These are phyloP conservation scores for Ceratorhiza oryzae-sativae DNA, from an alignment of 1,284 basidiomycete species.

Conservation along the genomic window DNA sequence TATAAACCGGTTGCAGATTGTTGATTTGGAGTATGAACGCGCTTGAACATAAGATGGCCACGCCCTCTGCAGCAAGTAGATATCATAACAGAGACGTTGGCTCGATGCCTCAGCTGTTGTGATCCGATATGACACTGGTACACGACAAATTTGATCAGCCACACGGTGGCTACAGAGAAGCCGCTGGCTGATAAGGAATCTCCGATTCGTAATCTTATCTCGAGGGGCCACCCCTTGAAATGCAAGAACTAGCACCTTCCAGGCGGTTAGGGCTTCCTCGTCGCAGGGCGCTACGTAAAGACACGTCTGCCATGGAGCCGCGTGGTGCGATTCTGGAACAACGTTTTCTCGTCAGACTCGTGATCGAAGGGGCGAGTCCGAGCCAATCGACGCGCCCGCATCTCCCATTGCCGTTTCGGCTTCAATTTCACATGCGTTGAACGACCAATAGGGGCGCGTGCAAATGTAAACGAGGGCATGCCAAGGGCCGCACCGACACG, in stretches of 20 bases:
- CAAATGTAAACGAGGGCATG: not conserved
- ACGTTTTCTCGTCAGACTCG: not conserved
- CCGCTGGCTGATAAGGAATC: not conserved
- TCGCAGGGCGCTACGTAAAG: not conserved
- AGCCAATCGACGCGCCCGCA: not conserved
- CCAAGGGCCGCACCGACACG: not conserved
- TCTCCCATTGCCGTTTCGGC: not conserved
- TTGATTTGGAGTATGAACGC: not conserved
- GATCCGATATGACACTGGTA: too few species aligned
- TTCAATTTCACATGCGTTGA: not conserved
- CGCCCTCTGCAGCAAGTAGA: too few species aligned
- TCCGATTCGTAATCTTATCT: not conserved
- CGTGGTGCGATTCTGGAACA: not conserved
- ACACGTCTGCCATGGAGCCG: constrained; percentile 7
- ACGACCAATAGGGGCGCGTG: not conserved
- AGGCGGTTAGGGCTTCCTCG: not conserved
- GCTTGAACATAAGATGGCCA: too few species aligned
- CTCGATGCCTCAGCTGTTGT: too few species aligned
- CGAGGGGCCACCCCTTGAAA: not conserved
- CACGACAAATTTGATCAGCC: too few species aligned
- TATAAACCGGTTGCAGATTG: not conserved
- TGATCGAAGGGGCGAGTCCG: not conserved
- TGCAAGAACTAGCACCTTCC: not conserved
- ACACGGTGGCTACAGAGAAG: too few species aligned
- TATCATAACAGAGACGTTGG: too few species aligned